Evolutionary conservation across 768 basidiomycete species (phyloP).

Genomic region (Flagelloscypha sp.): DNA sequence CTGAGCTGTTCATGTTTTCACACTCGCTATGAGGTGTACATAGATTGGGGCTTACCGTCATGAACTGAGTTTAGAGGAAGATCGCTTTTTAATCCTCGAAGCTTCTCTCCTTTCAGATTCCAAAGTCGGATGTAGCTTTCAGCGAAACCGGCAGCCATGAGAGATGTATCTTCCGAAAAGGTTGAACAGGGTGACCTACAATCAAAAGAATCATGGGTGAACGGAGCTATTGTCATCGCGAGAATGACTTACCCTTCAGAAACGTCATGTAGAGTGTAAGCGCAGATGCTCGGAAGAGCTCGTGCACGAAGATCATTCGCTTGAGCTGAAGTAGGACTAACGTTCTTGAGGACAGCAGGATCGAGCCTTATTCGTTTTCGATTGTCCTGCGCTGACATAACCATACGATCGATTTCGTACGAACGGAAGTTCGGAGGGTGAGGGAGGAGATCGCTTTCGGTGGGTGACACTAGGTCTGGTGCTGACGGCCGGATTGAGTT

Average conservation of each 20-base stretch:
- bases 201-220: background rate
- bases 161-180: constrained; percentile 84
- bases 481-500: constrained; percentile 41
- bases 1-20: constrained; percentile 47
- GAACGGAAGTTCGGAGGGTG: constrained; percentile 78
- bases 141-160: constrained; percentile 92
- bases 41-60: constrained; percentile 48
- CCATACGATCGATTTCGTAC: constrained; percentile 84
- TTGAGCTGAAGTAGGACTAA: constrained; percentile 54
- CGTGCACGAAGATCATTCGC: constrained; percentile 47
- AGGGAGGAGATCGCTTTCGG: constrained; percentile 68
- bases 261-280: constrained; percentile 90
- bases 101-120: constrained; percentile 88
- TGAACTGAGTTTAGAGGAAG: constrained; percentile 56
- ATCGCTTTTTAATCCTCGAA: constrained; percentile 71
- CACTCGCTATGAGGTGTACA: constrained; percentile 1
- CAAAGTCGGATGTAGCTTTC: constrained; percentile 94
- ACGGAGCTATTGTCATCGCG: constrained; percentile 1
- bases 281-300: constrained; percentile 86
- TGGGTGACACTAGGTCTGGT: constrained; percentile 56
- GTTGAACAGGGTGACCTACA: constrained; percentile 73
- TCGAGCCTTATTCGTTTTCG: constrained; percentile 89
- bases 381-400: constrained; percentile 80
- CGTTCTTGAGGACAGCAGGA: constrained; percentile 50
- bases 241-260: constrained; percentile 73